Conservation (phyloP, 2,329 filamentous ascomycete species). For the Aschersonia sp. region DNA sequence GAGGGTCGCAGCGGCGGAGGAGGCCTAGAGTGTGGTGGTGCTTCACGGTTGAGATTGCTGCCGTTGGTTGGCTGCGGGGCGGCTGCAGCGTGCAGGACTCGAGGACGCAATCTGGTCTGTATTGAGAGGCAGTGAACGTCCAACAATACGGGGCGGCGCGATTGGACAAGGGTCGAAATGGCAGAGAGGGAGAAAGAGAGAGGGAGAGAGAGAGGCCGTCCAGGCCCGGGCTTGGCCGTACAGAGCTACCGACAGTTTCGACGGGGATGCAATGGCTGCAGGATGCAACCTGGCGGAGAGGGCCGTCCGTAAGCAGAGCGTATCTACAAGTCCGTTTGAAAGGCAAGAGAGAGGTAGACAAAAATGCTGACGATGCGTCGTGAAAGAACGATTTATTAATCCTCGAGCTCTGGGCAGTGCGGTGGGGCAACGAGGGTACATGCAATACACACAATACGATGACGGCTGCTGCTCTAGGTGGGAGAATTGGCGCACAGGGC, state of each 20-base stretch:
- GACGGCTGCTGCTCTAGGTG: too few relatives aligned
- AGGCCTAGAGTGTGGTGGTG: not conserved
- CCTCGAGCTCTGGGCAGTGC: not conserved
- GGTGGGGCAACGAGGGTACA: not conserved
- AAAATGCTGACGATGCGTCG: too few relatives aligned
- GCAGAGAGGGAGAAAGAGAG: too few relatives aligned
- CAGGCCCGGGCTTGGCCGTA: not conserved
- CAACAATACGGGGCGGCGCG: not conserved
- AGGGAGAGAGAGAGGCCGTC: not conserved
- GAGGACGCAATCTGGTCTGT: too few relatives aligned
- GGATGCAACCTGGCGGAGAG: not conserved
- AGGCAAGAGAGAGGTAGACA: too few relatives aligned
- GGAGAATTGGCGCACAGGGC: too few relatives aligned
- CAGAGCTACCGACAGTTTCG: not conserved
- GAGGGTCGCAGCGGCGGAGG: too few relatives aligned
- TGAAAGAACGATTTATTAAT: too few relatives aligned
- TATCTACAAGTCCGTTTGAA: too few relatives aligned
- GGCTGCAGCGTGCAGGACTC: not conserved
- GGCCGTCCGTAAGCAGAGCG: too few relatives aligned
- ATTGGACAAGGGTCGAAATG: not conserved
- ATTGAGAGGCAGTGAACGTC: not conserved
- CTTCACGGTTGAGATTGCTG: not conserved
- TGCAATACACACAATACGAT: not conserved
- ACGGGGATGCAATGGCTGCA: not conserved
- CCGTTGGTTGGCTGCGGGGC: not conserved